These are phyloP conservation scores for Lactarius indigo DNA, from an alignment of 768 basidiomycete species.

Conservation along the genomic window DNA sequence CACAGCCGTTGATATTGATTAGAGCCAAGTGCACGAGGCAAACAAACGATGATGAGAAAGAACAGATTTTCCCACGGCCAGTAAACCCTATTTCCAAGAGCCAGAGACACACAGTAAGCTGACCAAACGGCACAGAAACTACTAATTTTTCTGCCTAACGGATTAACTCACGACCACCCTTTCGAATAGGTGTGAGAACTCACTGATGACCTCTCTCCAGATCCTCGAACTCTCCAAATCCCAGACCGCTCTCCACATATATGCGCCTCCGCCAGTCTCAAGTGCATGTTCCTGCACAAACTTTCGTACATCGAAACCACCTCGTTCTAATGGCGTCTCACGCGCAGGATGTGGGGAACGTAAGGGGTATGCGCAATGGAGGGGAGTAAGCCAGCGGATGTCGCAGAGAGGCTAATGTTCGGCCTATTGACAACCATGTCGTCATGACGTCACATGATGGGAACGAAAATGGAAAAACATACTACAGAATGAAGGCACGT, in stretches of 20 bases:
- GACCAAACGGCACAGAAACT: background rate
- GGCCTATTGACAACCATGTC: conserved; percentile 46
- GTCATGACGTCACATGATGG: conserved; percentile 8
- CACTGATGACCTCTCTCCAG: conserved; percentile 64
- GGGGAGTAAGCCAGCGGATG: conserved; percentile 40
- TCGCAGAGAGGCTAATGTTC: conserved; percentile 73
- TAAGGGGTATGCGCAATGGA: conserved; percentile 63
- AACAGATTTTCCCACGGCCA: background rate
- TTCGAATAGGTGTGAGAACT: conserved; percentile 34
- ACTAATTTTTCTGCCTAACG: conserved; percentile 32
- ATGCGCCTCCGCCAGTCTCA: conserved; percentile 64
- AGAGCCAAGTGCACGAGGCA: background rate
- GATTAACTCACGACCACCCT: conserved; percentile 12
- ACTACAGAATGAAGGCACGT: conserved; percentile 84
- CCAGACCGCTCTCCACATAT: conserved; percentile 86
- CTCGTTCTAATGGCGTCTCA: conserved; percentile 61
- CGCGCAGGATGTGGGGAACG: conserved; percentile 90
- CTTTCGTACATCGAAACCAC: conserved; percentile 60
- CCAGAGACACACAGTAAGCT: background rate
- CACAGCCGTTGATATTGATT: background rate
- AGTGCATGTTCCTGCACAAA: conserved; percentile 58
- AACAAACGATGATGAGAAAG: background rate
- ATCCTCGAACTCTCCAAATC: conserved; percentile 59
- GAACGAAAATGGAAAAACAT: conserved; percentile 20
- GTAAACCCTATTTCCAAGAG: background rate